phyloP scores from a whole-genome alignment of 805 yeast genomes.

The Candida yuanshanica region DNA sequence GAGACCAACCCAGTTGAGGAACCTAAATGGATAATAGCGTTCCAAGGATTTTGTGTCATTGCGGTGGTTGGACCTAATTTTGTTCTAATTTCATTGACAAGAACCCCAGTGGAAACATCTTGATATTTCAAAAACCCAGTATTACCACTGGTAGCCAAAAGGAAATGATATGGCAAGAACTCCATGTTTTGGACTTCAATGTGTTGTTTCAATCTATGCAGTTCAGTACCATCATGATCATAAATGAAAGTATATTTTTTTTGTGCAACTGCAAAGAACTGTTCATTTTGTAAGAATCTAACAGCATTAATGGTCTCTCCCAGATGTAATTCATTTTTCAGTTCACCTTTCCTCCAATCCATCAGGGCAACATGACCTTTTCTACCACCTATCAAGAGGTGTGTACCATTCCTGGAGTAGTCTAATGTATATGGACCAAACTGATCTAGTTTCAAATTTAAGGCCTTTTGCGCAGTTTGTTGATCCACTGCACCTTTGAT shows the following conservation, averaged over 20 bases:
- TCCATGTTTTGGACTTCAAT: conserved; percentile 78
- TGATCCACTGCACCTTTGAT: conserved; percentile 71
- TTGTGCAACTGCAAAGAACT: conserved; percentile 94
- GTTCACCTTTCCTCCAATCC: conserved; percentile 87
- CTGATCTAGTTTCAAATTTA: conserved; percentile 65
- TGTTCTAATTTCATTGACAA: conserved; percentile 80
- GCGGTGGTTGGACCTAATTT: conserved; percentile 86
- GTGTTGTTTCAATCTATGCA: conserved; percentile 88
- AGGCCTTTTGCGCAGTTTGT: conserved; percentile 66
- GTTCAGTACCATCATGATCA: conserved; percentile 85
- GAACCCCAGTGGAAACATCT: conserved; percentile 88
- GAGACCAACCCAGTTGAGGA: conserved; percentile 91
- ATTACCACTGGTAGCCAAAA: conserved; percentile 83
- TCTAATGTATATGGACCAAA: conserved; percentile 85
- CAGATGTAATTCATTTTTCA: conserved; percentile 76
- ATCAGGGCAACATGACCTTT: conserved; percentile 95
- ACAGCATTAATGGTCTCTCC: conserved; percentile 90
- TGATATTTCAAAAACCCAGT: conserved; percentile 88
- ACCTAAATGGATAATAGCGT: conserved; percentile 91
- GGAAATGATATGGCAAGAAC: conserved; percentile 87
- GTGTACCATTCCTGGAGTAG: conserved; percentile 84
- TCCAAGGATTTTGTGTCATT: conserved; percentile 90
- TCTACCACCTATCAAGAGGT: conserved; percentile 75
- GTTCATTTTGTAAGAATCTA: conserved; percentile 86
- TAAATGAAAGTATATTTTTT: conserved; percentile 90